These are phyloP conservation scores for Brassica balearica DNA, from an alignment of 441 rosid genomes.

Conservation along the genomic window DNA sequence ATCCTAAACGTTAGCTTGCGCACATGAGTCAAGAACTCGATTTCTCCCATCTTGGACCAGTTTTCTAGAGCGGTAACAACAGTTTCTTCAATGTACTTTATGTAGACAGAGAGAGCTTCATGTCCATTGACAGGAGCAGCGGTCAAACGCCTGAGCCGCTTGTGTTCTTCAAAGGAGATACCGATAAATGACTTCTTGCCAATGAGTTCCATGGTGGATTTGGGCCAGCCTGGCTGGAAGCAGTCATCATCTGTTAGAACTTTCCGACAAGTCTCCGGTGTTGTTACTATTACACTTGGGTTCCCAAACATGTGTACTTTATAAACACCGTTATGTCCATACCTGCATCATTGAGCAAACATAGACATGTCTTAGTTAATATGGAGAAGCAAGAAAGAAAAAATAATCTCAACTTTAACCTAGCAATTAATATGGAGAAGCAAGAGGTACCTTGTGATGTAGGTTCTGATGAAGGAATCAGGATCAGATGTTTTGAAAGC, in stretches of 20 bases:
- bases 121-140: constrained; percentile 82
- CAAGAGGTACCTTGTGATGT: constrained; percentile 42
- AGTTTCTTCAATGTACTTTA: constrained; percentile 65
- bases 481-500: constrained; percentile 59
- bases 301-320: constrained; percentile 86
- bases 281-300: constrained; percentile 79
- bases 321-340: constrained; percentile 67
- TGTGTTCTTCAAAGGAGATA: constrained; percentile 79
- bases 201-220: constrained; percentile 64
- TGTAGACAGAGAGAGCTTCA: constrained; percentile 76
- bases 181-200: constrained; percentile 82
- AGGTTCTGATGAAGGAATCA: constrained; percentile 48
- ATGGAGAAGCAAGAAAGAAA: constrained; percentile 10
- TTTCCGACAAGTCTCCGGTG: constrained; percentile 65
- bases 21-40: constrained; percentile 69
- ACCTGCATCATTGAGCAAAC: constrained; percentile 51
- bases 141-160: constrained; percentile 77
- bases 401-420: not conserved
- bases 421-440: not conserved
- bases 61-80: constrained; percentile 60
- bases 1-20: constrained; percentile 83
- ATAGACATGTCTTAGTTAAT: not conserved
- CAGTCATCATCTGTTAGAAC: constrained; percentile 74
- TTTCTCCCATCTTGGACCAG: constrained; percentile 71
- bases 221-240: constrained; percentile 88